Conservation (phyloP, 257 asterid genomes). For the Scutellaria barbata region DNA sequence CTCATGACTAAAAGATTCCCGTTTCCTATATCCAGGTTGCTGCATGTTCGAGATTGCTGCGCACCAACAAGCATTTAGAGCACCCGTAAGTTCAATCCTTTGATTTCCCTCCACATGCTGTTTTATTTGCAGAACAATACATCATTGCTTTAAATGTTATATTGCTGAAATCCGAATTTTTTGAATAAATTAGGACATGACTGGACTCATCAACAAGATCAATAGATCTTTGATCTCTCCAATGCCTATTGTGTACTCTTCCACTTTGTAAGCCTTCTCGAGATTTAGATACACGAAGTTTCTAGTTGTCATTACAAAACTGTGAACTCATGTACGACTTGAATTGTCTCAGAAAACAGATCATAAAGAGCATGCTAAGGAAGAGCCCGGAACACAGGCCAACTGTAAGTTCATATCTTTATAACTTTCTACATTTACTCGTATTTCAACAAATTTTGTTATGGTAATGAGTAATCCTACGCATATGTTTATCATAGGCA, state of each 20-base stretch:
- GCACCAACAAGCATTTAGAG: slow-evolving; percentile 89
- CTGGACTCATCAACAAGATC: slow-evolving; percentile 91
- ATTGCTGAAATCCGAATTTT: slow-evolving; percentile 27
- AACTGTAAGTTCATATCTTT: slow-evolving; percentile 55
- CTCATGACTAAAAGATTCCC: not conserved
- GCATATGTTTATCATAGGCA: slow-evolving; percentile 51
- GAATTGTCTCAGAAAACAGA: slow-evolving; percentile 74
- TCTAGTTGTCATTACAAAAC: not conserved
- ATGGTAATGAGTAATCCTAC: not conserved
- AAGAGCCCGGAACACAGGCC: slow-evolving; percentile 95
- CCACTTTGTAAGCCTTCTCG: slow-evolving; percentile 70
- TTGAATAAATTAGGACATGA: slow-evolving; percentile 69
- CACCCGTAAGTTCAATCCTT: slow-evolving; percentile 65
- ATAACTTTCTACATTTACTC: not conserved
- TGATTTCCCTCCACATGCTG: not conserved
- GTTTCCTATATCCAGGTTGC: slow-evolving; percentile 60
- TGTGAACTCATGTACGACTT: not conserved
- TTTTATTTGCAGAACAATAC: not conserved
- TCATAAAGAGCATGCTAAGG: slow-evolving; percentile 91
- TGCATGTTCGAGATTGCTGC: slow-evolving; percentile 98
- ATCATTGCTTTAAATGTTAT: not conserved
- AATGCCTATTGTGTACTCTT: slow-evolving; percentile 82
- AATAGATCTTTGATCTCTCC: slow-evolving; percentile 62
- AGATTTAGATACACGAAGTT: not conserved
- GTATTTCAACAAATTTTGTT: not conserved